Evolutionary conservation across 495 filamentous ascomycete species (phyloP), one percentile per base, ranked within the genome.

Genomic region (Penicillium taxi): DNA sequence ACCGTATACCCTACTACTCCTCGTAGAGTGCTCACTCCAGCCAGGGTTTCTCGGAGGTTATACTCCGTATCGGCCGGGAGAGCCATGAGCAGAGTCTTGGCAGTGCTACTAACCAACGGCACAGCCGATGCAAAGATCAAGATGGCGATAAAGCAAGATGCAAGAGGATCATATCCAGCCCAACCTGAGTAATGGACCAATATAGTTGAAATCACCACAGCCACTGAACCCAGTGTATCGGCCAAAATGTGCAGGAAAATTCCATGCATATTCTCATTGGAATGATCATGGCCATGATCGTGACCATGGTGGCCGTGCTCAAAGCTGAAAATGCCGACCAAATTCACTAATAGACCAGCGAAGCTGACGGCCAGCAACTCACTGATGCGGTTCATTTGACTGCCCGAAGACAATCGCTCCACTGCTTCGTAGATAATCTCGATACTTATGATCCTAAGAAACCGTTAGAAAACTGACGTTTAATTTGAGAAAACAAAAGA

Each of bases 241-340:
- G 90, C 93, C 3, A 96, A 69, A 37, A 99, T 84, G 50, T 99
- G 91, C 6, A 99, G 66, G 64, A 90, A 99, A 42, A 99, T 96
- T n/a, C 91, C 91, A 42, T 89, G 80, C 93, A 98, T 96, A 51
- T 99, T 99, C 50, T 99, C 93, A 55, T 93, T 95, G 39, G 42
- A 52, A 45, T 62, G 78, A 26, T 75, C 77, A 51, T 94, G 86
- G 4, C 74, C 77, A 42, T 87, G 82, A 25, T 55, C 63, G 47
- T 77, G 74, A 12, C 62, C 70, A 9, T 54, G 58, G 37, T 77
- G 79, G 9, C 72, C 77, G 48, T 83, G 79, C 22, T 80, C 79
- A 59, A 96, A 95, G 3, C 86, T 85, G 44, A 81, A 78, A 48
- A 96, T 88, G 3, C 91, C 91, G 9, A 96, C 77, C 32, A 99